A percentile compares a stretch with the other conserved stretches of the same genome.
These are phyloP conservation scores for Cyberlindnera japonica DNA, from an alignment of 805 yeast genomes.

Conservation along the genomic window DNA sequence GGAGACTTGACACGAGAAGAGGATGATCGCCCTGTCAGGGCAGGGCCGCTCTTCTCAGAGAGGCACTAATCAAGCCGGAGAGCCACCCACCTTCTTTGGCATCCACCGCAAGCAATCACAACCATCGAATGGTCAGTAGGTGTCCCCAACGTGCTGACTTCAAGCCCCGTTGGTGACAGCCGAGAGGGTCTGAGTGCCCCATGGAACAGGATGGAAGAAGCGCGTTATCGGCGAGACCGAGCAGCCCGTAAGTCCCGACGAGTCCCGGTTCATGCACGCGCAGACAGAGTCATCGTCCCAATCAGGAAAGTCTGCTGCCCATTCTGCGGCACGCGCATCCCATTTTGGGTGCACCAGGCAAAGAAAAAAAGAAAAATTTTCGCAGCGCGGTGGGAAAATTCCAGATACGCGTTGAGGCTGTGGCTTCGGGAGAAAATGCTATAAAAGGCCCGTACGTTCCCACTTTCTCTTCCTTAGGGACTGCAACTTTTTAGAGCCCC, in stretches of 20 bases:
- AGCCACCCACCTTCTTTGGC: no score
- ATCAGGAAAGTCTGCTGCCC: slow-evolving; percentile 6
- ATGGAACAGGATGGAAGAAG: no score
- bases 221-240: background rate
- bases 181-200: no score
- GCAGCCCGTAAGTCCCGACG: background rate
- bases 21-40: no score
- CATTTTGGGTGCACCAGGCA: slow-evolving; percentile 3
- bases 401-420: slow-evolving; percentile 16
- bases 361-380: slow-evolving; percentile 1
- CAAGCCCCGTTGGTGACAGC: no score
- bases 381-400: slow-evolving; percentile 12
- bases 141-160: no score
- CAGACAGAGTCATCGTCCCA: background rate
- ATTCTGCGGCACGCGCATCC: slow-evolving; percentile 13
- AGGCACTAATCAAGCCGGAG: no score
- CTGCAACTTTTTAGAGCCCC: background rate
- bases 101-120: no score
- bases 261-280: slow-evolving; percentile 4
- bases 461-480: slow-evolving; percentile 4
- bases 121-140: no score
- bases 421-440: slow-evolving; percentile 8
- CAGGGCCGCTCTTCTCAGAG: no score
- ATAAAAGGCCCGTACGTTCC: slow-evolving; percentile 12
- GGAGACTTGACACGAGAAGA: no score